Conservation (phyloP, 2,329 filamentous ascomycete species). For the Aureobasidium zeae region DNA sequence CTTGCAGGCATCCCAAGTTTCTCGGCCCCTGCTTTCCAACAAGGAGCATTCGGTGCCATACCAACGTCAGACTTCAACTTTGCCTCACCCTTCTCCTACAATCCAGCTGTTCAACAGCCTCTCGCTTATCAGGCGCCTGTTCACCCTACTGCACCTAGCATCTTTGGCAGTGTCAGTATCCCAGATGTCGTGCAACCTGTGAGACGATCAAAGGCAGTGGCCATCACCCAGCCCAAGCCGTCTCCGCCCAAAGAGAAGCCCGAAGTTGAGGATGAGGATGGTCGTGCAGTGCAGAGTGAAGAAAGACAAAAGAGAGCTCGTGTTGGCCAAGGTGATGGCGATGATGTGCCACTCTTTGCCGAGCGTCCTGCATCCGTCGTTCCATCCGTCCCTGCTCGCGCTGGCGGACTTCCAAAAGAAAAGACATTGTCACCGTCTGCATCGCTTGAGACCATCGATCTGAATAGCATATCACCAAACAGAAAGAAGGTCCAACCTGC, state of each 20-base stretch:
- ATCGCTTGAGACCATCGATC: neutral
- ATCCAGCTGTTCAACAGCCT: slow-evolving; percentile 21
- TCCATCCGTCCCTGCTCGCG: neutral
- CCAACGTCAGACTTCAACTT: slow-evolving; percentile 31
- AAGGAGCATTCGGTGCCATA: slow-evolving; percentile 19
- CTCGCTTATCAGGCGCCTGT: slow-evolving; percentile 28
- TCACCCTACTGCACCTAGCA: slow-evolving; percentile 25
- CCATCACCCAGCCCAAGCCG: slow-evolving; percentile 52
- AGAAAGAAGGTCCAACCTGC: neutral
- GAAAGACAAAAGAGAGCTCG: slow-evolving; percentile 67
- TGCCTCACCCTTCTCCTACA: slow-evolving; percentile 25
- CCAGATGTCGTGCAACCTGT: slow-evolving; percentile 55
- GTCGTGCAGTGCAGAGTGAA: slow-evolving; percentile 53
- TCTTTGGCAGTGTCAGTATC: slow-evolving; percentile 46
- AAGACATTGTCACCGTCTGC: neutral
- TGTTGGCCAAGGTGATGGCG: slow-evolving; percentile 53
- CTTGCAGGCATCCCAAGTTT: slow-evolving; percentile 51
- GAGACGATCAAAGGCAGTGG: slow-evolving; percentile 73
- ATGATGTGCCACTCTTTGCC: slow-evolving; percentile 69
- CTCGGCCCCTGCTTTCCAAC: slow-evolving; percentile 35
- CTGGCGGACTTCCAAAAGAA: neutral
- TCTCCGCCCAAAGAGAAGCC: slow-evolving; percentile 22
- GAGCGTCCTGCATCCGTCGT: slow-evolving; percentile 29
- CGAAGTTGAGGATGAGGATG: slow-evolving; percentile 48
- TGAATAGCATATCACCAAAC: neutral